Percentiles rank a stretch among this genome's conserved stretches.
Conservation (phyloP, 768 basidiomycete species). For the Phlegmacium glaucopus region DNA sequence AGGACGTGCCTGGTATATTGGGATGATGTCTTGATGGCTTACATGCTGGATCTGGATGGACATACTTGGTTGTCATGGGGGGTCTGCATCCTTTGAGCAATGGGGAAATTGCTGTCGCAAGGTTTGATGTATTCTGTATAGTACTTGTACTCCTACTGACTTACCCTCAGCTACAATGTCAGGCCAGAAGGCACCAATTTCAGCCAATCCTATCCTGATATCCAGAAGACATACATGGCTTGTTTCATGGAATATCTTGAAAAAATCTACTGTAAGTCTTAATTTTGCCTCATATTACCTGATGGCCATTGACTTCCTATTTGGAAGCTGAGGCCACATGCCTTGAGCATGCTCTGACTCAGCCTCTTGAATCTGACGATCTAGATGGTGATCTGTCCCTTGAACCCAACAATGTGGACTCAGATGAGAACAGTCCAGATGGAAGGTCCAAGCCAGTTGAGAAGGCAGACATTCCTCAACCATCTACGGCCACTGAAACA, state of each 20-base stretch:
- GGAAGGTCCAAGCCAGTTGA: too few species aligned
- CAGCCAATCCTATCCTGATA: neutral
- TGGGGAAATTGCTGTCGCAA: slow-evolving; percentile 1
- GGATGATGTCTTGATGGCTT: neutral
- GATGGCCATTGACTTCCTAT: too few species aligned
- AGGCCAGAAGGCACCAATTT: neutral
- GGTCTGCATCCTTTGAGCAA: slow-evolving; percentile 3
- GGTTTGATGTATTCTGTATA: neutral
- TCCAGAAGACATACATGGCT: neutral
- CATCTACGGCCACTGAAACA: too few species aligned
- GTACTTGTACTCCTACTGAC: neutral
- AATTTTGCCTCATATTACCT: too few species aligned
- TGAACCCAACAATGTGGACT: too few species aligned
- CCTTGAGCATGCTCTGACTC: too few species aligned
- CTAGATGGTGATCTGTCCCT: too few species aligned
- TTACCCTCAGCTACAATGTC: neutral
- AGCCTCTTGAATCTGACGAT: too few species aligned
- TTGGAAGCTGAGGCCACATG: too few species aligned
- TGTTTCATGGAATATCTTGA: neutral
- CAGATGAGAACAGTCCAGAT: too few species aligned
- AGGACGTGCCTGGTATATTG: neutral
- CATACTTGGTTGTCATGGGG: slow-evolving; percentile 4
- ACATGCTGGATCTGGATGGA: neutral
- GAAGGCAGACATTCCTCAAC: too few species aligned
- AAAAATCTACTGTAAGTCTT: neutral